These are phyloP conservation scores for Ganoderma resinaceum DNA, from an alignment of 1,284 basidiomycete genomes.

Conservation along the genomic window DNA sequence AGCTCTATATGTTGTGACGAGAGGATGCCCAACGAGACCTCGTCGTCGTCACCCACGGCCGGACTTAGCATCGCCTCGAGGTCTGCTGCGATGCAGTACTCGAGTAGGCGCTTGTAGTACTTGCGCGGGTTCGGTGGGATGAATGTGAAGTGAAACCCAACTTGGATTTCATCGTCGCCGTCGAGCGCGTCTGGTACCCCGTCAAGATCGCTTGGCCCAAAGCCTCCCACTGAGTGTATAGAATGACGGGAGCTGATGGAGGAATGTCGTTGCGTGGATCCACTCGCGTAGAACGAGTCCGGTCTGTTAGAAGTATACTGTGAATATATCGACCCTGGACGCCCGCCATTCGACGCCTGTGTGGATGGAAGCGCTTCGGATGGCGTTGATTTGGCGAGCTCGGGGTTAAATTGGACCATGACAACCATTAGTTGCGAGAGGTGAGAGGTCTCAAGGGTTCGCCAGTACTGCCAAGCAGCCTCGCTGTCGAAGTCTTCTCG, in stretches of 20 bases:
- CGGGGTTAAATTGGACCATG: constrained; percentile 89
- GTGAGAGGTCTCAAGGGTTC: constrained; percentile 82
- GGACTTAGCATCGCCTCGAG: constrained; percentile 89
- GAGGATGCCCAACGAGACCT: constrained; percentile 95
- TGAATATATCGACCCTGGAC: constrained; percentile 67
- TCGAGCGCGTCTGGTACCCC: constrained; percentile 51
- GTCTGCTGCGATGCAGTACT: constrained; percentile 86
- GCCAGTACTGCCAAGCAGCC: constrained; percentile 87
- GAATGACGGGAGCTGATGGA: constrained; percentile 75
- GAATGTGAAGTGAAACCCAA: constrained; percentile 83
- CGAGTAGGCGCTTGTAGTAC: constrained; percentile 86
- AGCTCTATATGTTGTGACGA: constrained; percentile 83
- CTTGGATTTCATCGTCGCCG: constrained; percentile 72
- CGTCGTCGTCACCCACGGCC: constrained; percentile 92
- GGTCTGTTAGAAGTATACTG: constrained; percentile 39
- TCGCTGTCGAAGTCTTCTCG: constrained; percentile 87
- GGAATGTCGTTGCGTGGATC: constrained; percentile 51
- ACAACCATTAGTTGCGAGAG: constrained; percentile 89
- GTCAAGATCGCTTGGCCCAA: constrained; percentile 47
- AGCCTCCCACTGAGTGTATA: constrained; percentile 42
- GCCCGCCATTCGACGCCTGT: constrained; percentile 41
- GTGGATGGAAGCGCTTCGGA: constrained; percentile 56
- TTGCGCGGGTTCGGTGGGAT: constrained; percentile 90
- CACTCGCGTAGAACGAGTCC: constrained; percentile 40
- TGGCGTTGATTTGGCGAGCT: constrained; percentile 82